These are phyloP conservation scores for Simplicillium aogashimaense DNA, from an alignment of 2,329 filamentous ascomycete genomes.

Conservation along the genomic window DNA sequence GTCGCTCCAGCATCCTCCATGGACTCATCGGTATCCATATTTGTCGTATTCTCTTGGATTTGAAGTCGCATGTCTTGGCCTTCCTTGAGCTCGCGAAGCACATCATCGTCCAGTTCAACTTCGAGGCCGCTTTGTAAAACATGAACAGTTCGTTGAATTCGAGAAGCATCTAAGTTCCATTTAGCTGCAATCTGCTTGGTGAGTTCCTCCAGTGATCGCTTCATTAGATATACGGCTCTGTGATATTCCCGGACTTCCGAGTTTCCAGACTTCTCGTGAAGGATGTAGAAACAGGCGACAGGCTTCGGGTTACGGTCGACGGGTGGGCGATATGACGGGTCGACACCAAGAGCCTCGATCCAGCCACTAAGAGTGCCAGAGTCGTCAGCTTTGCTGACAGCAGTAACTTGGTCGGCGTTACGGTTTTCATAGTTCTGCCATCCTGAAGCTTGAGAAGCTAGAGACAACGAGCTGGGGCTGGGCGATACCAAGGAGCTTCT, in stretches of 20 bases:
- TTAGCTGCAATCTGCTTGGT: slow-evolving; percentile 65
- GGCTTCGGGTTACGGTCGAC: slow-evolving; percentile 58
- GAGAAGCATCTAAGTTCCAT: slow-evolving; percentile 66
- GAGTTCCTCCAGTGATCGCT: slow-evolving; percentile 67
- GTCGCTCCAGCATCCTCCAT: slow-evolving; percentile 34
- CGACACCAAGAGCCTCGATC: slow-evolving; percentile 90
- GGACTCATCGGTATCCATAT: slow-evolving; percentile 54
- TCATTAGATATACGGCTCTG: slow-evolving; percentile 74
- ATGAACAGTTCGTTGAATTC: slow-evolving; percentile 61
- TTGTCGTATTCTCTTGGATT: slow-evolving; percentile 38
- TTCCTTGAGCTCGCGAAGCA: slow-evolving; percentile 73
- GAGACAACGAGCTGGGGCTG: slow-evolving; percentile 54
- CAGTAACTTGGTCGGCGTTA: slow-evolving; percentile 42
- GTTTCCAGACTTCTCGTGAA: slow-evolving; percentile 40
- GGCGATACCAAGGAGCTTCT: slow-evolving; percentile 55
- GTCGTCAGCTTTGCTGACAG: slow-evolving; percentile 44
- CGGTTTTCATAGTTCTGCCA: slow-evolving; percentile 51
- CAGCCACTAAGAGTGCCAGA: slow-evolving; percentile 63
- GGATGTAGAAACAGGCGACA: slow-evolving; percentile 83
- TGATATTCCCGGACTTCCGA: slow-evolving; percentile 54
- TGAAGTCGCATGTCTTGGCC: slow-evolving; percentile 86
- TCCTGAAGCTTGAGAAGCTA: slow-evolving; percentile 44
- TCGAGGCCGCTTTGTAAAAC: slow-evolving; percentile 66
- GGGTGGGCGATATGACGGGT: slow-evolving; percentile 73
- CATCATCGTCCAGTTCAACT: slow-evolving; percentile 84